Conservation (phyloP, 2,329 filamentous ascomycete genomes). For the Xylariaceae sp. region DNA sequence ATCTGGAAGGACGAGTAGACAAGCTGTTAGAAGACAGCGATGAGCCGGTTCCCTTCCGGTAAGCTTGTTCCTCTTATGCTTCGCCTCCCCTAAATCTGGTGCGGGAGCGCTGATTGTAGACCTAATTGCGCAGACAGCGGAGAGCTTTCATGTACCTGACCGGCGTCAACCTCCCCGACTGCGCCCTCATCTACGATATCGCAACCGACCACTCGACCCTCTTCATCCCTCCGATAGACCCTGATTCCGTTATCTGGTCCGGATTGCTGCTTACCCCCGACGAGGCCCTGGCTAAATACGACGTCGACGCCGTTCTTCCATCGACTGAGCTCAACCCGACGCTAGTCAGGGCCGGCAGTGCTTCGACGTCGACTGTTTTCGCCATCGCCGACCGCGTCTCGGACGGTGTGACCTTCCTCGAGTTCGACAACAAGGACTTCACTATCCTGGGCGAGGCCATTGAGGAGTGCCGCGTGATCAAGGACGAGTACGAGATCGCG, state of each 20-base stretch:
- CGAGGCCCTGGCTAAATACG: constrained; percentile 76
- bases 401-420: constrained; percentile 69
- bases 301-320: constrained; percentile 77
- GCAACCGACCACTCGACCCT: constrained; percentile 73
- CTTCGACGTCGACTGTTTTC: constrained; percentile 59
- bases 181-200: constrained; percentile 80
- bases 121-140: constrained; percentile 64
- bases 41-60: constrained; percentile 79
- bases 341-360: constrained; percentile 57
- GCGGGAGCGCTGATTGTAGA: background rate
- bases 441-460: constrained; percentile 62
- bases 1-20: constrained; percentile 83
- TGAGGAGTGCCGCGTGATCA: constrained; percentile 69
- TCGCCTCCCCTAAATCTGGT: background rate
- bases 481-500: constrained; percentile 75
- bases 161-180: constrained; percentile 78
- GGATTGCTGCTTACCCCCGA: constrained; percentile 78
- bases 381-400: constrained; percentile 80
- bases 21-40: constrained; percentile 89
- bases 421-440: constrained; percentile 67
- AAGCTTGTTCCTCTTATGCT: constrained; percentile 24
- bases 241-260: constrained; percentile 91
- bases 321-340: constrained; percentile 75
- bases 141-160: constrained; percentile 95
- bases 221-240: constrained; percentile 86